These are phyloP conservation scores for Smallanthus sonchifolius DNA, from an alignment of 129 eudicot genomes.

Conservation along the genomic window DNA sequence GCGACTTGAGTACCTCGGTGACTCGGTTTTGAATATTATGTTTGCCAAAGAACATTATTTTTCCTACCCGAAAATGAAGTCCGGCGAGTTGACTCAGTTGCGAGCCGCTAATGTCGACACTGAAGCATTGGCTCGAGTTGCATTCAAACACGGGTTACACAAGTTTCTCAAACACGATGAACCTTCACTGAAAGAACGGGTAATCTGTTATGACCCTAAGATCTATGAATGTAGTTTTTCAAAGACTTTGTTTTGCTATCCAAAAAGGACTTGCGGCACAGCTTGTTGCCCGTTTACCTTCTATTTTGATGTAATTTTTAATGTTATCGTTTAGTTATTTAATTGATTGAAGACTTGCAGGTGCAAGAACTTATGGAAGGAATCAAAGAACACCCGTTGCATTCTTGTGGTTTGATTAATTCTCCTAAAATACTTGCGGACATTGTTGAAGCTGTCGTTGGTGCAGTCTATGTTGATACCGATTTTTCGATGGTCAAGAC, in stretches of 20 bases:
- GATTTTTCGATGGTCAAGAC: conserved; percentile 27
- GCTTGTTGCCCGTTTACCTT: too few species aligned
- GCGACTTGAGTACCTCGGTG: conserved; percentile 54
- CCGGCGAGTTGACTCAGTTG: conserved; percentile 48
- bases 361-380: conserved; percentile 42
- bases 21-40: conserved; percentile 39
- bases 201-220: too few species aligned
- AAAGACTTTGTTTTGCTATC: too few species aligned
- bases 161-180: conserved; percentile 43
- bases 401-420: conserved; percentile 49
- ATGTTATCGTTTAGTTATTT: neutral
- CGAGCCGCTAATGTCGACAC: conserved; percentile 63
- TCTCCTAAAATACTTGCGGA: conserved; percentile 66
- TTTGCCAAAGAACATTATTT: conserved; percentile 33
- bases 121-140: conserved; percentile 65
- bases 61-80: conserved; percentile 35
- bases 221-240: too few species aligned
- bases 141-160: conserved; percentile 38
- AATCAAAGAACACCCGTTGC: conserved; percentile 36
- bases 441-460: conserved; percentile 60
- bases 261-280: too few species aligned
- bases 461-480: conserved; percentile 50
- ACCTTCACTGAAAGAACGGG: conserved; percentile 33
- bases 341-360: conserved; percentile 19
- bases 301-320: too few species aligned